Evolutionary conservation across 257 asterid species (phyloP), one percentile per base, ranked within the genome.

Genomic region (Hygrophila difformis): DNA sequence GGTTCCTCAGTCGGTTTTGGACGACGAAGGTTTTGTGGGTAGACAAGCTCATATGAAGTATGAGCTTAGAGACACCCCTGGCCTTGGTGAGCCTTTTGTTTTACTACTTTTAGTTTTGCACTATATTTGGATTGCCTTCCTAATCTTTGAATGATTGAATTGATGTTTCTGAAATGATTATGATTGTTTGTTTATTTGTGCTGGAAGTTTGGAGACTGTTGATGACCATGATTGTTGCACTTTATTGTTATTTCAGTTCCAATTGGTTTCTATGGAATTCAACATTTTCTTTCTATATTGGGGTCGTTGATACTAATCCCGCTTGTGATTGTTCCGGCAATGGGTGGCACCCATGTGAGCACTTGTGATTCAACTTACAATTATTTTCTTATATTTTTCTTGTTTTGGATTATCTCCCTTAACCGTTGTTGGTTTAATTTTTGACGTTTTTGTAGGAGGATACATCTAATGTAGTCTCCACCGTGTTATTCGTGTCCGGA

Each of bases 301-400:
- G 97, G 95, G 40, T 91, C 99, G 15, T 51, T 91, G 87, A 75
- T 91, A 49, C 78, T 91, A 22, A 79, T 86, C 67, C 99, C 97
- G 12, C 93, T 91, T 15, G 97, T 91, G 63, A 72, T 86, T 29
- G 95, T 91, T 74, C 99, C 99, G n/a, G 94, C 99, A 58, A 91
- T 83, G 99, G 97, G 99, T 31, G 99, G 99, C 70, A 76, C 75
- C 71, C 54, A 86, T 67, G 99, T 91, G 84, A 86, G 99, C 74
- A 47, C 76, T 78, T 65, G 67, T 51, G 65, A 53, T 59, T 44
- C 56, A n/a, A 64, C 70, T 62, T 12, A 14, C 34, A 44, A 52
- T 57, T 42, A 35, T 36, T 47, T 51, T 5, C 2, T 5, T n/a
- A 22, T 6, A 17, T 35, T 20, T 37, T 15, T 13, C 9, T 49